These are phyloP conservation scores for Pythium phragmitis DNA, from an alignment of 352 stramenopile genomes.

Conservation along the genomic window DNA sequence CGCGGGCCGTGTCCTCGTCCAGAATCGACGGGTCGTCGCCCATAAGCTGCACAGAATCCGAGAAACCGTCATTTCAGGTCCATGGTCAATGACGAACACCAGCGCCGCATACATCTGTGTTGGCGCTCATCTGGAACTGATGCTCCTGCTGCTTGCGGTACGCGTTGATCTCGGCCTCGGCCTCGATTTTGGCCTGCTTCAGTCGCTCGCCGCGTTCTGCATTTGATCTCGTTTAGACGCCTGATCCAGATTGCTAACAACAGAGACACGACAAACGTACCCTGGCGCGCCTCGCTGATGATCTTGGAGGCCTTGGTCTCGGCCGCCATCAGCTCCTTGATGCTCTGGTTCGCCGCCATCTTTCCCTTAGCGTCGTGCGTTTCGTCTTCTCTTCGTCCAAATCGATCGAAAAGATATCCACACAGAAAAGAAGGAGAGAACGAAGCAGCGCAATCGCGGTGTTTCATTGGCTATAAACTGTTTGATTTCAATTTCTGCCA, in stretches of 20 bases:
- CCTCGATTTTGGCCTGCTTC: slow-evolving; percentile 88
- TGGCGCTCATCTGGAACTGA: slow-evolving; percentile 85
- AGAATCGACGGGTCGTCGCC: slow-evolving; percentile 74
- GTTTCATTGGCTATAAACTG: slow-evolving; percentile 15
- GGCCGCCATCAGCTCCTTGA: slow-evolving; percentile 89
- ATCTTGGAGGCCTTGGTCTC: slow-evolving; percentile 91
- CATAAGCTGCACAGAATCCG: slow-evolving; percentile 49
- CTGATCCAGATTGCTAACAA: background rate
- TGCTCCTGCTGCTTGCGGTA: slow-evolving; percentile 87
- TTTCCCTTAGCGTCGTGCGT: slow-evolving; percentile 9
- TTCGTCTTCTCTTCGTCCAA: slow-evolving; percentile 1
- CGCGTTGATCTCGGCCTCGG: slow-evolving; percentile 79
- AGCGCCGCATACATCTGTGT: slow-evolving; percentile 52
- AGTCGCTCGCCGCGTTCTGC: slow-evolving; percentile 81
- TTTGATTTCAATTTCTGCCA: slow-evolving; percentile 1
- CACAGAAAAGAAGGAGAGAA: background rate
- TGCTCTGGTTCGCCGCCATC: slow-evolving; percentile 87
- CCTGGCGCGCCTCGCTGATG: slow-evolving; percentile 84
- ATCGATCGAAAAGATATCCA: slow-evolving; percentile 9
- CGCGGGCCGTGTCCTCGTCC: slow-evolving; percentile 69
- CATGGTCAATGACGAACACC: background rate
- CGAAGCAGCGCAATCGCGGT: background rate
- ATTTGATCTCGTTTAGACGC: background rate
- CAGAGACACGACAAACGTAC: slow-evolving; percentile 25
- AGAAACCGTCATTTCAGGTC: background rate